Base-by-base conservation (phyloP, 306 rosid genomes). In the Erythrophleum fordii region DNA sequence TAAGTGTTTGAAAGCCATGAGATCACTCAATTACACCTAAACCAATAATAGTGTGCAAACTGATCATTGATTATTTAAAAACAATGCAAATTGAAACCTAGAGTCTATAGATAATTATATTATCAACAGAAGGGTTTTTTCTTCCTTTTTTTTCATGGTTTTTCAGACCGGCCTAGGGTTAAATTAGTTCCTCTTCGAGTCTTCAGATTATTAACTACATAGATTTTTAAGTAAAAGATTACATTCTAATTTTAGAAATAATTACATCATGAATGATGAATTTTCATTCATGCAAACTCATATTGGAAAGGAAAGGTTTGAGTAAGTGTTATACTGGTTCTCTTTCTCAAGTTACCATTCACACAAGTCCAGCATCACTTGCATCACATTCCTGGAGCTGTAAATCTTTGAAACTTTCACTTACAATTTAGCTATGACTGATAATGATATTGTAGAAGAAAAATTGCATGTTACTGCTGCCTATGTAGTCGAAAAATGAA, bases 321-420 rank as follows among this genome's bases (percentile, higher is more conserved):
- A 76, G 29, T 59, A 23, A 59, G 22, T 25, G 18, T 10, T 46
- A 13, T 46, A 11, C 5, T 8, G 5, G 23, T 51, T 69, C 23
- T 69, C 73, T 42, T 72, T 73, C 44, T 35, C 80, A 18, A 64
- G 42, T 17, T 42, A 53, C 52, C 58, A 72, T 79, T 37, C 61
- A 79, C 41, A 48, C 45, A n/a, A 10, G 25, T 59, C 25, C 18
- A 34, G 41, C 31, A 5, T 9, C 41, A 71, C 65, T 44, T 51
- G 48, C 78, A 23, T 52, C 67, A 52, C 31, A 29, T 44, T 70
- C 31, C n/a, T 12, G 77, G 42, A 55, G 23, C 28, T 18, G 18
- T 18, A 76, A 9, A 76, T 59, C 25, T 41, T 22, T 18, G 18
- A 74, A 80, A 39, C 62, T 1, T 25, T 26, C 39, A 69, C 11